Base-by-base conservation (phyloP, 768 basidiomycete species). In the Mycena rebaudengoi region DNA sequence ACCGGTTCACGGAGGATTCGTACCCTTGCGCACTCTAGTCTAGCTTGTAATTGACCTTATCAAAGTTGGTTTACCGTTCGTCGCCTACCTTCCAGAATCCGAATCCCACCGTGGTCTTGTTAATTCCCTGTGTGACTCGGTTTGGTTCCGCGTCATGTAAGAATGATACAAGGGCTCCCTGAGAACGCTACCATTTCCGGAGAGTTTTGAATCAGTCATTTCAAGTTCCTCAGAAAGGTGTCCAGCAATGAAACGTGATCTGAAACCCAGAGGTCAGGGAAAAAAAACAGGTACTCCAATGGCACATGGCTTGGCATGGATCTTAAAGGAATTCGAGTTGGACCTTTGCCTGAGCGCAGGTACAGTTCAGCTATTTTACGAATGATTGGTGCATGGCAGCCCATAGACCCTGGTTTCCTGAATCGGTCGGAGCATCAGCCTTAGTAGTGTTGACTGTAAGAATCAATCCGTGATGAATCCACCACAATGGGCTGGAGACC, bases 31-130 rank as follows among this genome's bases (percentile, higher is more conserved):
- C 52, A 43, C 28, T 43, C 52, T 54, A 54, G 52, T 54, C 39
- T 54, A 54, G 39, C 52, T 54, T 54, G 52, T 54, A 54, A 54
- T 43, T 54, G 52, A 54, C 52, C 40, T 43, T 54, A 40, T 54
- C 35, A 37, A 37, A 37, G 35, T 37, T 37, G 35, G 18, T 37
- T 37, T 37, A 18, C 35, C 35, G 35, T 37, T n/a, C n/a, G n/a
- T n/a, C n/a, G n/a, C n/a, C n/a, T n/a, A n/a, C n/a, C n/a, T n/a
- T n/a, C n/a, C n/a, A n/a, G n/a, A 37, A 10, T 37, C 35, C 18
- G 35, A 37, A 10, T 37, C 35, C 18, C 18, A 37, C 35, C 35
- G 35, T 37, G 35, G 35, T 37, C 18, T 37, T 37, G 35, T 37
- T 37, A 37, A 18, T 37, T 37, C 35, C 35, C 35, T 37, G 35